These are phyloP conservation scores for Ustilago hordei DNA, from an alignment of 1,284 basidiomycete genomes.

Conservation along the genomic window DNA sequence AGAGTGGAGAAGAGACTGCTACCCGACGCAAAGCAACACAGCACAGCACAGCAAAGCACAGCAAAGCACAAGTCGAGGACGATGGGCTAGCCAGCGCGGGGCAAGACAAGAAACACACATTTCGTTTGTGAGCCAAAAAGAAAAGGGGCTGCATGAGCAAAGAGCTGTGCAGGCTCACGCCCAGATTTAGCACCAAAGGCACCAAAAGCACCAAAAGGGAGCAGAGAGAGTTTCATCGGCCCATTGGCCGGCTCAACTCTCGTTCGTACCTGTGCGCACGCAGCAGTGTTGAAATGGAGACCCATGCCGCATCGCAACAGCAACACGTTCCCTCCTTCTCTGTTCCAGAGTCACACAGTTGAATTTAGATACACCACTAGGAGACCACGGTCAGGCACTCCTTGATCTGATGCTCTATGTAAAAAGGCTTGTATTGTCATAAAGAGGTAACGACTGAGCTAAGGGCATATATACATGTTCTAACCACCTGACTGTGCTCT, in stretches of 20 bases:
- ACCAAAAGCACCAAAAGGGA: too few relatives aligned
- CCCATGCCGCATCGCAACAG: background rate
- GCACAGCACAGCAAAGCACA: background rate
- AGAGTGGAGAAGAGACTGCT: background rate
- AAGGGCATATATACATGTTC: too few relatives aligned
- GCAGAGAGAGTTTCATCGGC: background rate
- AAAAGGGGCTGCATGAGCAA: conserved; percentile 10
- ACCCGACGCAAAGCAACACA: background rate
- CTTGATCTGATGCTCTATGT: too few relatives aligned
- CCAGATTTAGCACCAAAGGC: background rate
- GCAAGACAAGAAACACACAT: background rate
- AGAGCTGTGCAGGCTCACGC: background rate
- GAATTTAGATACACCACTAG: too few relatives aligned
- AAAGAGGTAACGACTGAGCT: too few relatives aligned
- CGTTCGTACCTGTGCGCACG: background rate
- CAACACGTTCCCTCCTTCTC: conserved; percentile 1
- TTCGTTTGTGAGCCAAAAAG: background rate
- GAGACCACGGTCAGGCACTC: too few relatives aligned
- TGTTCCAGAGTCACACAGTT: too few relatives aligned
- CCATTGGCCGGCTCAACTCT: conserved; percentile 1
- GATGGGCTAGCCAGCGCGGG: background rate
- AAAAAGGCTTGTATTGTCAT: too few relatives aligned
- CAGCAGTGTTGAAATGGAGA: background rate
- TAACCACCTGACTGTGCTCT: too few relatives aligned
- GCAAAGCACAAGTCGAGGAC: background rate